These are phyloP conservation scores for Alternaria longipes DNA, from an alignment of 2,329 filamentous ascomycete species.

Conservation along the genomic window DNA sequence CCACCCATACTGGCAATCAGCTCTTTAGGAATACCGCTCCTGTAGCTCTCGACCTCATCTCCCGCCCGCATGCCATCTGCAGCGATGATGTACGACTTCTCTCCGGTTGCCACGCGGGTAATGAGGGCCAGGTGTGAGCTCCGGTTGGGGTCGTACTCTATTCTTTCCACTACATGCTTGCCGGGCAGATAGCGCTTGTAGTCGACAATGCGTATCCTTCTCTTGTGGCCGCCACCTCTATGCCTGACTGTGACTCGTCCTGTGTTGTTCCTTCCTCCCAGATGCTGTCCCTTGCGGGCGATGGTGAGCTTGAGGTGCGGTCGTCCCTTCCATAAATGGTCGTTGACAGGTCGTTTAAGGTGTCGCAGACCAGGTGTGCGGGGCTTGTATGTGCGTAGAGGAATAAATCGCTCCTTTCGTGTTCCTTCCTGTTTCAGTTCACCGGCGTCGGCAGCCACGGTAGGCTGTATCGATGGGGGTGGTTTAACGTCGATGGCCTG, in stretches of 20 bases:
- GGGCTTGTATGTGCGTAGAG: slow-evolving; percentile 87
- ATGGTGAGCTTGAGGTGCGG: slow-evolving; percentile 85
- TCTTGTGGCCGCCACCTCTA: slow-evolving; percentile 89
- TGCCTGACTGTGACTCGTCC: slow-evolving; percentile 90
- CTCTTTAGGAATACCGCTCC: slow-evolving; percentile 85
- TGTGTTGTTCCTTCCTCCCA: slow-evolving; percentile 90
- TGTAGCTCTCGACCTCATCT: slow-evolving; percentile 91
- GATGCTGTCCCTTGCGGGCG: slow-evolving; percentile 89
- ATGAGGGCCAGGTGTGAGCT: slow-evolving; percentile 92
- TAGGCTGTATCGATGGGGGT: slow-evolving; percentile 46
- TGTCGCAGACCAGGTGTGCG: slow-evolving; percentile 92
- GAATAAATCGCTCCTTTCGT: slow-evolving; percentile 50
- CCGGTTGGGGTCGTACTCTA: slow-evolving; percentile 94
- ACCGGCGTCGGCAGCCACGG: slow-evolving; percentile 39
- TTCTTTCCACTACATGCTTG: slow-evolving; percentile 87
- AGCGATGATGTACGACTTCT: slow-evolving; percentile 92
- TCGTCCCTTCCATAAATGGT: slow-evolving; percentile 95
- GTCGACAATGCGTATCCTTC: slow-evolving; percentile 90
- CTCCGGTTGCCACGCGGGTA: slow-evolving; percentile 75
- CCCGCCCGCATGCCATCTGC: slow-evolving; percentile 92
- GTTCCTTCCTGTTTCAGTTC: slow-evolving; percentile 36
- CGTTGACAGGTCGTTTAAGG: slow-evolving; percentile 90
- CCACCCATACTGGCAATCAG: slow-evolving; percentile 93
- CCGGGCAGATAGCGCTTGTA: slow-evolving; percentile 82
- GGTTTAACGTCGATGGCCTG: slow-evolving; percentile 47